Evolutionary conservation across 1,139 yeast species (phyloP).

Genomic region (Taphrina flavorubra): DNA sequence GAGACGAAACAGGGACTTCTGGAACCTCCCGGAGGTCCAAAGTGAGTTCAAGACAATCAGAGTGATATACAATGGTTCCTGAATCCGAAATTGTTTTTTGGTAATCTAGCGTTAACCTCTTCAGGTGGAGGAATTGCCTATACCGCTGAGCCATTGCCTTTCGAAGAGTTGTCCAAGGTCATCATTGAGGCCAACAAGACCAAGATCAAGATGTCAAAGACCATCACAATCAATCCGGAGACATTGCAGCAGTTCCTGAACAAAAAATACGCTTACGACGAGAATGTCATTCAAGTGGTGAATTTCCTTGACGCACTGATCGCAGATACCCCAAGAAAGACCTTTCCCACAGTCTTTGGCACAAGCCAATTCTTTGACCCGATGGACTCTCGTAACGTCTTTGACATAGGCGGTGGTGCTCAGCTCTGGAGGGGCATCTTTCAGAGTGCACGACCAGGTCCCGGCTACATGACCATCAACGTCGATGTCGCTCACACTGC

Average conservation of each 20-base stretch:
- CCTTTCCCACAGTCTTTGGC: conserved; percentile 42
- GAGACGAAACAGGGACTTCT: conserved; percentile 29
- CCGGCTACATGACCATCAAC: conserved; percentile 45
- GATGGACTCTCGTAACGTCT: conserved; percentile 19
- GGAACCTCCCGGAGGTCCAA: conserved; percentile 40
- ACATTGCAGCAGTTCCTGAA: conserved; percentile 41
- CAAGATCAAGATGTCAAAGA: conserved; percentile 40
- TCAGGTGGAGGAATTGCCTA: conserved; percentile 42
- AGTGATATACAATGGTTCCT: conserved; percentile 43
- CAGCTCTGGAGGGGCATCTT: conserved; percentile 46
- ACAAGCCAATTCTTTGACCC: conserved; percentile 41
- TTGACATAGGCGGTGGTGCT: conserved; percentile 44
- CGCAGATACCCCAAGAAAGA: conserved; percentile 41
- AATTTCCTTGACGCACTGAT: conserved; percentile 44
- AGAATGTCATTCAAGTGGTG: conserved; percentile 42
- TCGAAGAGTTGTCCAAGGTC: conserved; percentile 39
- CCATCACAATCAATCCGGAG: conserved; percentile 42
- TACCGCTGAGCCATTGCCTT: conserved; percentile 41
- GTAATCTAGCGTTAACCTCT: neutral
- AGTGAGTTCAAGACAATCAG: conserved; percentile 37
- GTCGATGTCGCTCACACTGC: conserved; percentile 46
- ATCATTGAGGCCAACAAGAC: conserved; percentile 36
- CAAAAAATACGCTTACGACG: conserved; percentile 42
- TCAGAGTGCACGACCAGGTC: conserved; percentile 45
- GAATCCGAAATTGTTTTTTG: too few relatives aligned